These are phyloP conservation scores for Verbascum thapsus DNA, from an alignment of 257 asterid genomes.

Conservation along the genomic window DNA sequence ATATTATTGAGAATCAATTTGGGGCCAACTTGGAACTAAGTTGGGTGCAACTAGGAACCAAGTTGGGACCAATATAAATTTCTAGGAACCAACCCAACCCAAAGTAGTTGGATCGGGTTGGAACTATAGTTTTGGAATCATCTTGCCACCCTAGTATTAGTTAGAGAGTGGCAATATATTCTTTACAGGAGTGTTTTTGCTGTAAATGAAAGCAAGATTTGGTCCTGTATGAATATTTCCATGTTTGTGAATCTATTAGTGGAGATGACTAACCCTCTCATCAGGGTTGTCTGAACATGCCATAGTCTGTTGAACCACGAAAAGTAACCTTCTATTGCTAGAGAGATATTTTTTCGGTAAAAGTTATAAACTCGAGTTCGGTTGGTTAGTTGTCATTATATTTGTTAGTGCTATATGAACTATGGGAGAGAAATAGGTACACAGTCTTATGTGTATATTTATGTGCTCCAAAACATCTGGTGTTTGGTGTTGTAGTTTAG, in stretches of 20 bases:
- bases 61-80: too few relatives aligned
- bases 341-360: conserved; percentile 11
- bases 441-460: conserved; percentile 3
- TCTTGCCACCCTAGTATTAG: too few relatives aligned
- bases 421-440: conserved; percentile 4
- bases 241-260: conserved; percentile 12
- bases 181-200: background rate
- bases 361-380: conserved; percentile 13
- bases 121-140: too few relatives aligned
- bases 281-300: conserved; percentile 15
- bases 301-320: conserved; percentile 18
- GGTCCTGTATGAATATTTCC: conserved; percentile 8
- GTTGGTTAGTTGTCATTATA: conserved; percentile 26
- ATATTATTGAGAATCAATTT: too few relatives aligned
- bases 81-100: too few relatives aligned
- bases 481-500: conserved; percentile 11
- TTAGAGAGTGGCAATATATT: conserved; percentile 5
- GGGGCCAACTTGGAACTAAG: too few relatives aligned
- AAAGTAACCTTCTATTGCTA: conserved; percentile 20
- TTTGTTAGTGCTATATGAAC: background rate
- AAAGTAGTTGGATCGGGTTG: too few relatives aligned
- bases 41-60: too few relatives aligned
- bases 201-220: conserved; percentile 2
- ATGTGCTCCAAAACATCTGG: conserved; percentile 22
- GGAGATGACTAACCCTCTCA: conserved; percentile 6